A percentile compares a stretch with the other conserved stretches of the same genome.
Evolutionary conservation across 1,139 yeast genomes (phyloP).

Genomic region (Suzukiozyma palmioleophila): DNA sequence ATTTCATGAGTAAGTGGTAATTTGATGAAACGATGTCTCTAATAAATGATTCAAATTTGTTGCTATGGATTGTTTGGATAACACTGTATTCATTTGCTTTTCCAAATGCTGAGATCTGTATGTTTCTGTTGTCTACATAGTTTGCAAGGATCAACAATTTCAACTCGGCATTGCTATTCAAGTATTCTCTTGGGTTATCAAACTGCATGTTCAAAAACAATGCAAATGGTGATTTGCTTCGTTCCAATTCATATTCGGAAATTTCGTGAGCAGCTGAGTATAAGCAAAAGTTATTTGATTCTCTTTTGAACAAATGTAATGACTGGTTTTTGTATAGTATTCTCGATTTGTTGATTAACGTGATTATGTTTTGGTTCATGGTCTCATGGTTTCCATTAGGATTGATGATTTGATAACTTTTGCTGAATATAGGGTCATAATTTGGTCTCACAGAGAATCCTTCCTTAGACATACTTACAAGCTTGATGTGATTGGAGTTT

Average conservation of each 20-base stretch:
- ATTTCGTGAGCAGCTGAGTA: slow-evolving; percentile 81
- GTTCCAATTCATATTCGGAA: slow-evolving; percentile 55
- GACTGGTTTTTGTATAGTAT: slow-evolving; percentile 78
- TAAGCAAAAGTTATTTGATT: slow-evolving; percentile 32
- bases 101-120: slow-evolving; percentile 27
- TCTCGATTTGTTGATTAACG: slow-evolving; percentile 69
- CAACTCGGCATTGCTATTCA: slow-evolving; percentile 21
- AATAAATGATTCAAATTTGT: slow-evolving; percentile 19
- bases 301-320: slow-evolving; percentile 69
- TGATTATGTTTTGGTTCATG: slow-evolving; percentile 38
- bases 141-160: slow-evolving; percentile 26
- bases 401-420: slow-evolving; percentile 21
- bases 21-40: slow-evolving; percentile 19
- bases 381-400: slow-evolving; percentile 6
- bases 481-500: slow-evolving; percentile 20
- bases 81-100: slow-evolving; percentile 19
- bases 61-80: slow-evolving; percentile 20
- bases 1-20: slow-evolving; percentile 18
- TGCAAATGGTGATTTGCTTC: slow-evolving; percentile 56
- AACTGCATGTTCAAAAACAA: slow-evolving; percentile 53
- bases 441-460: slow-evolving; percentile 20
- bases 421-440: slow-evolving; percentile 11
- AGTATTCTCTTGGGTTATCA: slow-evolving; percentile 20
- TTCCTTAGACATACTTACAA: slow-evolving; percentile 20
- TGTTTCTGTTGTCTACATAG: slow-evolving; percentile 22